Conservation (phyloP, 345 rosid species). For the Pseudoturritis turrita region DNA sequence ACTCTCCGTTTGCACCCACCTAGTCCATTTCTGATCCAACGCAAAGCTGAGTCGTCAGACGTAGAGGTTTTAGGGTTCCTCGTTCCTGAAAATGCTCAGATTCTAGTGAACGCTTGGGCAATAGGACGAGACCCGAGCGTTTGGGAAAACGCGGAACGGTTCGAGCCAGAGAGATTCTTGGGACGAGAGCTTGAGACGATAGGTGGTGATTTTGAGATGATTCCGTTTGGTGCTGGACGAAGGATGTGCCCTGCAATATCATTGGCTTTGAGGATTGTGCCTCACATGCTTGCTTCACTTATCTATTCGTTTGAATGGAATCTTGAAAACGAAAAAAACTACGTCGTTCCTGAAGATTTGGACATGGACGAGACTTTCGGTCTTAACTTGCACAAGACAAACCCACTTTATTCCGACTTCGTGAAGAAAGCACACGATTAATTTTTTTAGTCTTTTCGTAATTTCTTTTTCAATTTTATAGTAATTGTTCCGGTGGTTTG, state of each 20-base stretch:
- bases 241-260: conserved; percentile 35
- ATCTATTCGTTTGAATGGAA: conserved; percentile 14
- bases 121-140: conserved; percentile 32
- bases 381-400: conserved; percentile 15
- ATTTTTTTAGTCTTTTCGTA: background rate
- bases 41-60: conserved; percentile 7
- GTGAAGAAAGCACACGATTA: background rate
- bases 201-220: conserved; percentile 13
- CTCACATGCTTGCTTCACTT: conserved; percentile 37
- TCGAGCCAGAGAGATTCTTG: conserved; percentile 33
- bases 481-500: background rate
- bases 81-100: conserved; percentile 13
- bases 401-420: background rate
- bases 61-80: conserved; percentile 1
- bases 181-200: background rate
- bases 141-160: conserved; percentile 26
- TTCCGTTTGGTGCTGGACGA: conserved; percentile 23
- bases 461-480: background rate
- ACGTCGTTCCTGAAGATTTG: background rate
- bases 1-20: conserved; percentile 29
- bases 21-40: conserved; percentile 11
- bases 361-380: conserved; percentile 20
- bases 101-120: conserved; percentile 30
- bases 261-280: conserved; percentile 23
- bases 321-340: background rate